Evolutionary conservation across 2,329 filamentous ascomycete genomes (phyloP), one percentile per base, ranked within the genome.

Genomic region (Penicillium sp.): DNA sequence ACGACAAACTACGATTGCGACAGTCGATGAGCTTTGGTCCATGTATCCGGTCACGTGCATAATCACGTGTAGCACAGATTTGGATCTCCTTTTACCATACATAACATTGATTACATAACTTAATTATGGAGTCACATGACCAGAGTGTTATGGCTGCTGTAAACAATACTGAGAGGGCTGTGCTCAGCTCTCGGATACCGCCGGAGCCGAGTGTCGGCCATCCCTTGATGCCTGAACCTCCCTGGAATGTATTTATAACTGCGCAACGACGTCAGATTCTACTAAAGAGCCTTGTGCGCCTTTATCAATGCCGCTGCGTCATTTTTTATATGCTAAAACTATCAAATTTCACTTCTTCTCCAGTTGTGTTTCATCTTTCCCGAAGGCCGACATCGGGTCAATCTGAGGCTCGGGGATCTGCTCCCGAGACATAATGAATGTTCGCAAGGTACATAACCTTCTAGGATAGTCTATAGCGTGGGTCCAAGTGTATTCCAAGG

Each of bases 181-280:
- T 47, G 43, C 44, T 49, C 27, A 32, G 28, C 35, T 49, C 41
- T 56, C 58, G 58, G 58, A 59, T 58, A 57, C 27, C 47, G 38
- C 53, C 56, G 57, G 52, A 53, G 31, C 44, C 46, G 54, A 46
- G 25, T 29, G 23, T 47, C 15, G 20, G 24, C 18, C n/a, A 40
- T 40, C 38, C 38, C 38, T 40, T 15, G 38, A 25, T 40, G n/a
- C 33, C 33, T 37, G 18, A 37, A 20, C 33, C 13, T 10, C 15
- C 33, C 8, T 15, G 33, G 32, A 35, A 35, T 18, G 33, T 18
- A 20, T 35, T 8, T 18, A n/a, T 33, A 12, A 5, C 20, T 23
- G 20, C 20, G 15, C 15, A 18, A 18, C 15, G 15, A 18, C 15
- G 15, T 18, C 15, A 18, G 15, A 18, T 18, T 18, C 20, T 23